These are phyloP conservation scores for Cytospora mali DNA, from an alignment of 2,329 filamentous ascomycete genomes.

Conservation along the genomic window DNA sequence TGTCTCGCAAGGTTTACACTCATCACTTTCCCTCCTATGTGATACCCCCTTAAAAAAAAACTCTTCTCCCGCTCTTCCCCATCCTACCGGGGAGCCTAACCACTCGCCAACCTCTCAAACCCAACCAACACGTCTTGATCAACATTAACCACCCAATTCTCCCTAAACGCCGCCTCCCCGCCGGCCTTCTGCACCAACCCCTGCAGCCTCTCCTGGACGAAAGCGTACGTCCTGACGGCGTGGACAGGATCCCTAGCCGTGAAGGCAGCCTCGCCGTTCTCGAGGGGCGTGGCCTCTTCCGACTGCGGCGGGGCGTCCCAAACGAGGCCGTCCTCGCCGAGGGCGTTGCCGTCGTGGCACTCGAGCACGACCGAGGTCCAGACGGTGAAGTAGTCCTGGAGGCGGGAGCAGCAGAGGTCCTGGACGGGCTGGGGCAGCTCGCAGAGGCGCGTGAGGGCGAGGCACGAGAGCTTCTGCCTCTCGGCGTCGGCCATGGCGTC, in stretches of 20 bases:
- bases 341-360: slow-evolving; percentile 61
- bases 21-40: background rate
- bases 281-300: slow-evolving; percentile 61
- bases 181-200: slow-evolving; percentile 62
- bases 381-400: slow-evolving; percentile 75
- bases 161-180: slow-evolving; percentile 67
- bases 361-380: slow-evolving; percentile 74
- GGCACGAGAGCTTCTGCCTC: slow-evolving; percentile 70
- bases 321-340: slow-evolving; percentile 55
- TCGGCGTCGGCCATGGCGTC: slow-evolving; percentile 67
- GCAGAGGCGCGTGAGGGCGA: slow-evolving; percentile 72
- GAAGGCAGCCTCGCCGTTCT: slow-evolving; percentile 55
- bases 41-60: background rate
- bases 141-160: slow-evolving; percentile 72
- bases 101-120: slow-evolving; percentile 53
- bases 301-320: slow-evolving; percentile 42
- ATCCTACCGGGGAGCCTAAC: background rate
- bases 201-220: slow-evolving; percentile 64
- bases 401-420: slow-evolving; percentile 58
- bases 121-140: slow-evolving; percentile 70
- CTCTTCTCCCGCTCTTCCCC: background rate
- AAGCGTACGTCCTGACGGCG: slow-evolving; percentile 63
- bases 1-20: background rate
- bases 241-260: slow-evolving; percentile 67
- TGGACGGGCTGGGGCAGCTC: slow-evolving; percentile 63